These are phyloP conservation scores for Penicillium sclerotiorum DNA, from an alignment of 2,329 filamentous ascomycete species.

Conservation along the genomic window DNA sequence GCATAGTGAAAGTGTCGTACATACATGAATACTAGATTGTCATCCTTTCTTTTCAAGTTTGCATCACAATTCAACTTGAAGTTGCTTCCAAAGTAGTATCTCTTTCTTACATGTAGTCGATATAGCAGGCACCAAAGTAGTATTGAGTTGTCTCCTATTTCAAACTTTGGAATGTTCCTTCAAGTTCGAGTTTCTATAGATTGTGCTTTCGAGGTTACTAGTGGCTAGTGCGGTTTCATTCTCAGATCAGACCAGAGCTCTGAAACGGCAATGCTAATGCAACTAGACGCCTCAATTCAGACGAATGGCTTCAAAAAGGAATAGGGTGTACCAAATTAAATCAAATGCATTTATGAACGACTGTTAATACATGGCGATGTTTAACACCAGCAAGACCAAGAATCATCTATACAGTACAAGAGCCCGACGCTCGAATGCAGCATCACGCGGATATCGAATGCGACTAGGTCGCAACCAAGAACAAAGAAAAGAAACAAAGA, in stretches of 20 bases:
- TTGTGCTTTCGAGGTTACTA: too few relatives aligned
- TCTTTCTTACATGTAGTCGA: too few relatives aligned
- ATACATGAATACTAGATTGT: background rate
- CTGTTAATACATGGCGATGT: constrained; percentile 29
- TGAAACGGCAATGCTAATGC: too few relatives aligned
- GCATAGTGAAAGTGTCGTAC: background rate
- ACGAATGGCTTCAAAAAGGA: too few relatives aligned
- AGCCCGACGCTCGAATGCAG: constrained; percentile 23
- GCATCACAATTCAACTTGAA: background rate
- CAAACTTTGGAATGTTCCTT: too few relatives aligned
- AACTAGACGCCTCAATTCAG: too few relatives aligned
- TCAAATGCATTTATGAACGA: constrained; percentile 12
- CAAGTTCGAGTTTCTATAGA: too few relatives aligned
- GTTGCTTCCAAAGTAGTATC: too few relatives aligned
- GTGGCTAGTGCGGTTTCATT: too few relatives aligned
- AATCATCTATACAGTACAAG: constrained; percentile 41
- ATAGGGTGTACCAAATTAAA: background rate
- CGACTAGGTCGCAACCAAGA: constrained; percentile 3
- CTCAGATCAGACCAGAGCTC: too few relatives aligned
- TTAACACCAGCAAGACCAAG: constrained; percentile 22
- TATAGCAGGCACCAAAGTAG: too few relatives aligned
- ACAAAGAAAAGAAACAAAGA: background rate
- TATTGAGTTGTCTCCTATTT: too few relatives aligned
- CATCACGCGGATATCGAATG: constrained; percentile 15
- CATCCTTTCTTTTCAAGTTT: background rate